A percentile compares a stretch with the other conserved stretches of the same genome.
These are phyloP conservation scores for Spizellomyces sp. DNA, from an alignment of 192 early-diverging fungal genomes.

Conservation along the genomic window DNA sequence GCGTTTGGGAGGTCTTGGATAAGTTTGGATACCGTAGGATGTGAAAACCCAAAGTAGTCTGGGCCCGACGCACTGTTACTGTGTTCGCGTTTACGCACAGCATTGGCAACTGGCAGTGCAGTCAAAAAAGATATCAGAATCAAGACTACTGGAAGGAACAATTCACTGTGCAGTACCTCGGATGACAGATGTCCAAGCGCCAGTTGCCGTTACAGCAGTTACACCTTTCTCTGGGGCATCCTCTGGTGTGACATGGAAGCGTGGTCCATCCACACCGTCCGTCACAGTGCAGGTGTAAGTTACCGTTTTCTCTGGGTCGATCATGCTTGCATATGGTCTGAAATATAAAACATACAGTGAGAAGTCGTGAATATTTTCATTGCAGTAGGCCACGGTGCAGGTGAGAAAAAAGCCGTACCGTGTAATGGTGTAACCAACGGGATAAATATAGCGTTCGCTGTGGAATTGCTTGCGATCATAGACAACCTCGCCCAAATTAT, in stretches of 20 bases:
- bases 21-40: conserved; percentile 81
- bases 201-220: conserved; percentile 77
- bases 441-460: conserved; percentile 90
- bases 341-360: background rate
- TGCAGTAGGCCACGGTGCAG: no score
- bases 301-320: conserved; percentile 55
- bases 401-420: conserved; percentile 9
- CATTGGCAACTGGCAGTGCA: conserved; percentile 58
- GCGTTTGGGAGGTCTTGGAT: conserved; percentile 86
- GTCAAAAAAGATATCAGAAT: conserved; percentile 3
- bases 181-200: conserved; percentile 86
- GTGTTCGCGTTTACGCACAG: conserved; percentile 74
- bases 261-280: conserved; percentile 77
- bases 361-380: background rate
- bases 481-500: conserved; percentile 71
- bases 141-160: background rate
- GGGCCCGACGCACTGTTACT: conserved; percentile 84
- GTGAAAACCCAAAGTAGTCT: conserved; percentile 89
- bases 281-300: conserved; percentile 70
- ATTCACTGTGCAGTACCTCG: conserved; percentile 31
- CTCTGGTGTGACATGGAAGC: conserved; percentile 83
- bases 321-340: conserved; percentile 71
- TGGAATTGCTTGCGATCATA: conserved; percentile 79
- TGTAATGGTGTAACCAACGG: conserved; percentile 80
- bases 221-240: conserved; percentile 73